Percentiles rank a stretch among this genome's conserved stretches.
phyloP scores from a whole-genome alignment of 2,329 filamentous ascomycete species.

The Periglandula ipomoeae region DNA sequence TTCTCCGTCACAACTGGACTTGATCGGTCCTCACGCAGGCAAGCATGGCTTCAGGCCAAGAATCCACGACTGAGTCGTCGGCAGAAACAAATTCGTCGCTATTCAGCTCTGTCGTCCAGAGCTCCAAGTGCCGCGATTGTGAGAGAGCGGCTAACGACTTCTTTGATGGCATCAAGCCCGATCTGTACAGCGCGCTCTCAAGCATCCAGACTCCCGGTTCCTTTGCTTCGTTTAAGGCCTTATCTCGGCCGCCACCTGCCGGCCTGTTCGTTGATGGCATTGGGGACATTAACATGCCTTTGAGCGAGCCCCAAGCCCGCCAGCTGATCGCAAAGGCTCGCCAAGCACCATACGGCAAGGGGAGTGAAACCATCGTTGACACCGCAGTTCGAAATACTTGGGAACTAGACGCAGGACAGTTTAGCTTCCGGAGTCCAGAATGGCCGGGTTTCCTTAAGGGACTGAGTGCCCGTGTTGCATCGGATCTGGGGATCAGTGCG shows the following conservation, averaged over 20 bases:
- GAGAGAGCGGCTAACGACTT: no score
- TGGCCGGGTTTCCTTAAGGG: conserved; percentile 21
- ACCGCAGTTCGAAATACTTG: conserved; percentile 31
- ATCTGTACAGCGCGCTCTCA: conserved; percentile 6
- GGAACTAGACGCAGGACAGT: conserved; percentile 30
- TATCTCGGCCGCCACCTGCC: conserved; percentile 5
- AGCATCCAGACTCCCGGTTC: conserved; percentile 10
- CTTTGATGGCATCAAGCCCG: conserved; percentile 3
- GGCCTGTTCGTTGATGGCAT: conserved; percentile 11
- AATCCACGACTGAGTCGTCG: neutral
- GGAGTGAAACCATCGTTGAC: conserved; percentile 30
- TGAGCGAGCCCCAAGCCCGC: conserved; percentile 15
- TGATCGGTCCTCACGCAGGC: neutral
- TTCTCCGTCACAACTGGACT: neutral
- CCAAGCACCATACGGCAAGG: conserved; percentile 21
- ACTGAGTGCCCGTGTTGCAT: conserved; percentile 16
- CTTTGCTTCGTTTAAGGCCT: conserved; percentile 10
- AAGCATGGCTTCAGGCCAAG: neutral
- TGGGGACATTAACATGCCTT: conserved; percentile 16
- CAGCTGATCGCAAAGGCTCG: conserved; percentile 14
- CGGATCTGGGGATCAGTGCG: conserved; percentile 22
- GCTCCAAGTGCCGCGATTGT: neutral
- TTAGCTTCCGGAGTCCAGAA: conserved; percentile 24
- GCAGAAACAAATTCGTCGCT: neutral
- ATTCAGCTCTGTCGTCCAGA: neutral